Evolutionary conservation across 768 basidiomycete species (phyloP), one percentile per base, ranked within the genome.

Genomic region (Myochromella boudieri): DNA sequence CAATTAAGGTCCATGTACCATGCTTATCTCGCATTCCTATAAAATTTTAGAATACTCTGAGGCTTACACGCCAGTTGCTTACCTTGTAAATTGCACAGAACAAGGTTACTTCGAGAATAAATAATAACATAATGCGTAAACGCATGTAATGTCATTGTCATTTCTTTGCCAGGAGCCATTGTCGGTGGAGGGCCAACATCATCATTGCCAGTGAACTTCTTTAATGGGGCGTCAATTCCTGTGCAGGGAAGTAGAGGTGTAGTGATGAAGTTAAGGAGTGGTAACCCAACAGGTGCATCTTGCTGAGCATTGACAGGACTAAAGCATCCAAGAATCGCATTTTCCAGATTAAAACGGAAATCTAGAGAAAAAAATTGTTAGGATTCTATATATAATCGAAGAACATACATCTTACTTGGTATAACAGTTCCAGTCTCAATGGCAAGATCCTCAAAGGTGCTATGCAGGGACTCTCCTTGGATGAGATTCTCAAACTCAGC

Each of bases 121-220:
- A 53, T 3, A 0, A 33, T 21, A 6, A 44, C 26, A 26, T 48
- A 58, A 33, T 60, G 60, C 1, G 60, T 52, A 26, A 61, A 59
- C 1, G 58, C 52, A 46, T 61, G 60, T 14, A 61, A 46, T 14
- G 51, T 46, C 11, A 39, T 29, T 9, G 56, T 56, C 25, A 57
- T 14, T 1, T 34, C 1, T 25, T 58, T 47, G 10, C 10, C 15
- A 1, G 28, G 10, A 4, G 28, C 37, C n/a, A n/a, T n/a, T 14
- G 8, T 14, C 2, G 57, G 57, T 1, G 31, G 47, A 18, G n/a
- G 28, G 1, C 60, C 44, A 25, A 51, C 40, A 39, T 61, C 51
- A 41, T 48, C 12, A 37, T 53, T 55, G 0, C 55, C 57, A 3
- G 55, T 61, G 37, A 61, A 61, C 43, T 61, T 59, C 29, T 51